phyloP scores from a whole-genome alignment of 345 rosid genomes.

The Rhizophora mangle region DNA sequence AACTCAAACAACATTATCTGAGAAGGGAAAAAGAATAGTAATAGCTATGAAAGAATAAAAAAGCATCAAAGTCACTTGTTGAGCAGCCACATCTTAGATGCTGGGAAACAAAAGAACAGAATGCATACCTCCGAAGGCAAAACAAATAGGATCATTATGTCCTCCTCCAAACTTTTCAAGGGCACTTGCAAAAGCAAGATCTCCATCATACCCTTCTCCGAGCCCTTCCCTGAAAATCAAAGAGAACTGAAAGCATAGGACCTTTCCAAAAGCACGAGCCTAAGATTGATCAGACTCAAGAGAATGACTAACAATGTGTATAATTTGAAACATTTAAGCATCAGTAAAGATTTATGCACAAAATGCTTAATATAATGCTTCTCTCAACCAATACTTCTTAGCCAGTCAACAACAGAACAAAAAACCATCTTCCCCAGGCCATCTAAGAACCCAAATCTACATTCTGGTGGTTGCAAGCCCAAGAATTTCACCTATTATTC shows the following conservation, averaged over 20 bases:
- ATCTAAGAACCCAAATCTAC: too few species aligned
- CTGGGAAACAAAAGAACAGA: not conserved
- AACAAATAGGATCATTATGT: conserved; percentile 62
- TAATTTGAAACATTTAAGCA: too few species aligned
- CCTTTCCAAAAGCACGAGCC: not conserved
- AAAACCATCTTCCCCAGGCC: too few species aligned
- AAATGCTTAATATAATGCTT: too few species aligned
- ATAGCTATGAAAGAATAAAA: not conserved
- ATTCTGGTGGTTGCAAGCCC: too few species aligned
- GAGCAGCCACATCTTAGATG: not conserved
- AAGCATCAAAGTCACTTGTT: not conserved
- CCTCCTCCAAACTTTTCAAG: conserved; percentile 75
- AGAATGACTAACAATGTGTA: too few species aligned
- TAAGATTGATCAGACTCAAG: too few species aligned
- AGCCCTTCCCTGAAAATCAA: conserved; percentile 54
- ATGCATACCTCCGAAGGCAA: conserved; percentile 67
- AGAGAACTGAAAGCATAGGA: not conserved
- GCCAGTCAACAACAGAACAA: too few species aligned
- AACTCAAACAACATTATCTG: not conserved
- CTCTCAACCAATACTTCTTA: too few species aligned
- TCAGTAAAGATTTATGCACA: too few species aligned
- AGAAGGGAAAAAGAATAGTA: not conserved
- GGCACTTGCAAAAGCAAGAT: conserved; percentile 62
- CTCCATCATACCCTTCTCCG: conserved; percentile 55
- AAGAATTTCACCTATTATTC: too few species aligned